Conservation (phyloP, 2,329 filamentous ascomycete genomes). For the Aureobasidium sp. region DNA sequence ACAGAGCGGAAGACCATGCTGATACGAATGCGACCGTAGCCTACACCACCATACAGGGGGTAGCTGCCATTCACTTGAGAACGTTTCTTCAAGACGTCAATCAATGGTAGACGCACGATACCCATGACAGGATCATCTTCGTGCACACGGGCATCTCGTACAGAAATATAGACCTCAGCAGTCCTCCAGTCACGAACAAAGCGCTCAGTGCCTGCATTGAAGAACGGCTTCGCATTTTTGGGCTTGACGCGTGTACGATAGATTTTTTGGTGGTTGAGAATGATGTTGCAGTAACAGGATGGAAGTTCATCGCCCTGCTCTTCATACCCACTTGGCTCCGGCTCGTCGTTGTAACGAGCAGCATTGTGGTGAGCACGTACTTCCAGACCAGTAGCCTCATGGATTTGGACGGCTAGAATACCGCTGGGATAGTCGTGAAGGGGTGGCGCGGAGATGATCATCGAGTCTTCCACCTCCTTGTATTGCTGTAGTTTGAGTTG, state of each 20-base stretch:
- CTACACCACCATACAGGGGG: constrained; percentile 65
- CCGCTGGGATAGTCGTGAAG: constrained; percentile 56
- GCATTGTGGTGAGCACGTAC: constrained; percentile 53
- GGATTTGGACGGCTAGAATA: constrained; percentile 62
- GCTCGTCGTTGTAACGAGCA: constrained; percentile 41
- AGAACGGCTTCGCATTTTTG: constrained; percentile 71
- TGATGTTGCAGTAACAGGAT: constrained; percentile 64
- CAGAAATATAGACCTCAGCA: constrained; percentile 60
- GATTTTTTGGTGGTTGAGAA: constrained; percentile 62
- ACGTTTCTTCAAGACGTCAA: constrained; percentile 53
- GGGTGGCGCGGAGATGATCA: constrained; percentile 63
- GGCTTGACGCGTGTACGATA: constrained; percentile 70
- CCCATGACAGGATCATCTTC: constrained; percentile 65
- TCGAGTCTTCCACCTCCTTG: constrained; percentile 49
- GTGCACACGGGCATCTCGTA: constrained; percentile 60
- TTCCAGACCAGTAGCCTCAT: constrained; percentile 65
- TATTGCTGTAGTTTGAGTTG: constrained; percentile 64
- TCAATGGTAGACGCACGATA: constrained; percentile 60
- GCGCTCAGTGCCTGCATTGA: constrained; percentile 68
- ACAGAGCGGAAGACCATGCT: constrained; percentile 69
- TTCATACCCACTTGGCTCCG: constrained; percentile 50
- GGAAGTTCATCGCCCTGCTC: constrained; percentile 59
- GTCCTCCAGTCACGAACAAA: constrained; percentile 63
- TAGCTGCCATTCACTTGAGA: constrained; percentile 61
- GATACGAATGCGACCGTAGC: constrained; percentile 60